Conservation (phyloP, 2,329 filamentous ascomycete species). For the Fusarium sp. region DNA sequence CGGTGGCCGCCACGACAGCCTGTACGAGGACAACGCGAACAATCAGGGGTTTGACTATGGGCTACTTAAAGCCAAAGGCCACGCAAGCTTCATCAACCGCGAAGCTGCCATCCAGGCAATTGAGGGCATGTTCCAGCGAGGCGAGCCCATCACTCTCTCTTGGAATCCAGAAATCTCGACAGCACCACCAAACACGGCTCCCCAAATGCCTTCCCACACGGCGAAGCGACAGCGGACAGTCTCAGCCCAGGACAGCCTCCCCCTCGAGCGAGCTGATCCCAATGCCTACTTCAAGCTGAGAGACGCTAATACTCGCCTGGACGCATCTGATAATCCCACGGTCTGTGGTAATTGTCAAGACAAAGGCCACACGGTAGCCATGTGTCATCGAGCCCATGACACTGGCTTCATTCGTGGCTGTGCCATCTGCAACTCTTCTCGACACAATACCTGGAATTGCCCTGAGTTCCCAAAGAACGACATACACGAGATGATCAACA, state of each 20-base stretch:
- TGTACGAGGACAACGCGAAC: neutral
- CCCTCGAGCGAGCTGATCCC: neutral
- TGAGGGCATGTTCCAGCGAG: neutral
- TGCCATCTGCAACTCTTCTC: neutral
- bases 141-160: neutral
- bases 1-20: neutral
- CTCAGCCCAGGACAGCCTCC: neutral
- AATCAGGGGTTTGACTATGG: neutral
- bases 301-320: neutral
- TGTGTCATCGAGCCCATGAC: neutral
- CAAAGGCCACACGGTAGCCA: neutral
- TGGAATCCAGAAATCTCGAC: neutral
- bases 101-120: neutral
- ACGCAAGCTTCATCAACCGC: neutral
- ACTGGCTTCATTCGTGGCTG: neutral
- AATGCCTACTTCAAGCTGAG: neutral
- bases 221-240: neutral
- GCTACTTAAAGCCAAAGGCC: neutral
- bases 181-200: neutral
- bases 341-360: neutral
- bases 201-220: neutral
- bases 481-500: neutral
- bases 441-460: neutral
- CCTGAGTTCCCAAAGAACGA: neutral
- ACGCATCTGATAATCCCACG: neutral